A percentile compares a stretch with the other conserved stretches of the same genome.
Conservation (phyloP, 352 stramenopile species). For the Pythium brachiatum region DNA sequence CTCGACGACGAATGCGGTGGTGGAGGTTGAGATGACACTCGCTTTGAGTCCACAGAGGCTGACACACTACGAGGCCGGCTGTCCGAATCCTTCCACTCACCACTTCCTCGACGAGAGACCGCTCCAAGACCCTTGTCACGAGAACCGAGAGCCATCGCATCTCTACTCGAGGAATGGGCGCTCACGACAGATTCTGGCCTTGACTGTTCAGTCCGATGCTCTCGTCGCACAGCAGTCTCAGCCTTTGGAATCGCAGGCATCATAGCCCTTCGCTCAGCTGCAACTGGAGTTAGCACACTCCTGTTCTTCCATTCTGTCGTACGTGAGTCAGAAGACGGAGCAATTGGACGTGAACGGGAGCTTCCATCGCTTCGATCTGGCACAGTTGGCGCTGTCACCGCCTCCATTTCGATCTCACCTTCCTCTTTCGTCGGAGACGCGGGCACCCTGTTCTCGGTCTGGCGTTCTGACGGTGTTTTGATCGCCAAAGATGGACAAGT, state of each 20-base stretch:
- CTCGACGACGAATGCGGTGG: constrained; percentile 24
- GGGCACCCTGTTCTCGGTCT: no score
- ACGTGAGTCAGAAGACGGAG: neutral
- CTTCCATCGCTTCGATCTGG: neutral
- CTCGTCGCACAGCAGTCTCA: neutral
- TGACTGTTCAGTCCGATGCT: neutral
- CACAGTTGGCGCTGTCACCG: neutral
- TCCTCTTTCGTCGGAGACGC: constrained; percentile 16
- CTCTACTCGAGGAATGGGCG: neutral
- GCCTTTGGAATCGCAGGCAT: neutral
- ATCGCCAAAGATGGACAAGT: no score
- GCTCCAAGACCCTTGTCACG: constrained; percentile 1
- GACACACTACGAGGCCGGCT: neutral
- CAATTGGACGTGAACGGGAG: neutral
- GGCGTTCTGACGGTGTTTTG: no score
- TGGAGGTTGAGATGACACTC: constrained; percentile 1
- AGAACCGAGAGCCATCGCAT: neutral
- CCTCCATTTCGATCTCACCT: constrained; percentile 21
- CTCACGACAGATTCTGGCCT: neutral
- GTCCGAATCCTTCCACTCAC: constrained; percentile 23
- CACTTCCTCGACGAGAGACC: constrained; percentile 18
- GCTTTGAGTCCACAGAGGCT: neutral
- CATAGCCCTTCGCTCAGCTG: neutral
- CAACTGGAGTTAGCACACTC: neutral
- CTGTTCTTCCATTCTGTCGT: neutral